Evolutionary conservation across 495 filamentous ascomycete genomes (phyloP).

Genomic region (Copromyces sp.): DNA sequence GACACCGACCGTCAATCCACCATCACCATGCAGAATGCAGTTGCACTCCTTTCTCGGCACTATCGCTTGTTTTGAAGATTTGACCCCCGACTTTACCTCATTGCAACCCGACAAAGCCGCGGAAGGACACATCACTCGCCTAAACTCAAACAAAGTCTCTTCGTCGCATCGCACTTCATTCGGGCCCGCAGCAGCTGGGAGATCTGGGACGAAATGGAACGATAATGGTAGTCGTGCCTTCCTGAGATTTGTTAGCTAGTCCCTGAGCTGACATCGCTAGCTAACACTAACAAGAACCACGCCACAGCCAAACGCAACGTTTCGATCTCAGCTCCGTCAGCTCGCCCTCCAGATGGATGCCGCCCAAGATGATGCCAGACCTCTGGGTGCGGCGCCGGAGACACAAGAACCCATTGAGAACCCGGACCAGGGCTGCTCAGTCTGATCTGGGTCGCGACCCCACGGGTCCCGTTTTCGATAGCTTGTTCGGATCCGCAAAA

Average conservation of each 20-base stretch:
- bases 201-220: background rate
- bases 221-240: background rate
- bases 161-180: background rate
- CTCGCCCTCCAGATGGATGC: background rate
- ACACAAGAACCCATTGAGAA: background rate
- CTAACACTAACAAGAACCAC: background rate
- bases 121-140: background rate
- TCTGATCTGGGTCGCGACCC: background rate
- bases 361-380: background rate
- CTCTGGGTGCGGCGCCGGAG: background rate
- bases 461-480: background rate
- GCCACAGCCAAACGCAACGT: background rate
- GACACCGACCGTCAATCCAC: background rate
- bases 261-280: background rate
- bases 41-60: background rate
- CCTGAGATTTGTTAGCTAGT: background rate
- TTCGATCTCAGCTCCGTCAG: background rate
- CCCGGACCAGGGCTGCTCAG: background rate
- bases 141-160: background rate
- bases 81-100: background rate
- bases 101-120: background rate
- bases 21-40: background rate
- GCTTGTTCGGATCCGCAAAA: background rate
- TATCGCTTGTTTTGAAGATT: background rate
- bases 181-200: background rate